A percentile compares a stretch with the other conserved stretches of the same genome.
Evolutionary conservation across 2,329 filamentous ascomycete genomes (phyloP).

Genomic region (Albophoma yamanashiensis): DNA sequence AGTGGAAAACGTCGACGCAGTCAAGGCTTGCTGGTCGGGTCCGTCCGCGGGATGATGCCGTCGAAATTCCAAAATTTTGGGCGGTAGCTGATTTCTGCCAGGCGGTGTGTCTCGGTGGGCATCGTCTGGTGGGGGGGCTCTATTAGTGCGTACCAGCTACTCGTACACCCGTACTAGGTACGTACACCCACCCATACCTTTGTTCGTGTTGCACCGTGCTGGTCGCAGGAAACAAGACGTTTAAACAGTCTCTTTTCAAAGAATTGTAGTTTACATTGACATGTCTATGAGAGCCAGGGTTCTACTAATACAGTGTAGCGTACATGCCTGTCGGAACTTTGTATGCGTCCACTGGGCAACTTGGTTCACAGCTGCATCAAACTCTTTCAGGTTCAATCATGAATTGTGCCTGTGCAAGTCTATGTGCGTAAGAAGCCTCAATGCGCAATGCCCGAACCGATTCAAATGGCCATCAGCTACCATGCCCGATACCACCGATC

Average conservation of each 20-base stretch:
- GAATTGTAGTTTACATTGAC: neutral
- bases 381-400: neutral
- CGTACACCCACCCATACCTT: neutral
- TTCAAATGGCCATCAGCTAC: slow-evolving; percentile 14
- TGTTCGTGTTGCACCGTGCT: neutral
- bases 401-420: slow-evolving; percentile 20
- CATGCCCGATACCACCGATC: slow-evolving; percentile 19
- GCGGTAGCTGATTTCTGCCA: slow-evolving; percentile 24
- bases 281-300: neutral
- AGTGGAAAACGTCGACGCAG: slow-evolving; percentile 16
- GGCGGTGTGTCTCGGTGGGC: slow-evolving; percentile 19
- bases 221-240: neutral
- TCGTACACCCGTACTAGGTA: too few relatives aligned
- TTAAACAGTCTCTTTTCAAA: too few relatives aligned
- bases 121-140: neutral
- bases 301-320: neutral
- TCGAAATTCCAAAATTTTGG: slow-evolving; percentile 29
- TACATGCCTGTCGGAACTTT: neutral
- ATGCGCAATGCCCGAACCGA: slow-evolving; percentile 17
- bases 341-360: neutral
- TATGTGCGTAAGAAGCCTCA: slow-evolving; percentile 18
- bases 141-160: too few relatives aligned
- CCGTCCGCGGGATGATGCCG: neutral
- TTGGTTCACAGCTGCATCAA: neutral
- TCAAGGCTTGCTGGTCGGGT: neutral